A percentile compares a stretch with the other conserved stretches of the same genome.
These are phyloP conservation scores for Dacryopinax primogenitus DNA, from an alignment of 768 basidiomycete genomes.

Conservation along the genomic window DNA sequence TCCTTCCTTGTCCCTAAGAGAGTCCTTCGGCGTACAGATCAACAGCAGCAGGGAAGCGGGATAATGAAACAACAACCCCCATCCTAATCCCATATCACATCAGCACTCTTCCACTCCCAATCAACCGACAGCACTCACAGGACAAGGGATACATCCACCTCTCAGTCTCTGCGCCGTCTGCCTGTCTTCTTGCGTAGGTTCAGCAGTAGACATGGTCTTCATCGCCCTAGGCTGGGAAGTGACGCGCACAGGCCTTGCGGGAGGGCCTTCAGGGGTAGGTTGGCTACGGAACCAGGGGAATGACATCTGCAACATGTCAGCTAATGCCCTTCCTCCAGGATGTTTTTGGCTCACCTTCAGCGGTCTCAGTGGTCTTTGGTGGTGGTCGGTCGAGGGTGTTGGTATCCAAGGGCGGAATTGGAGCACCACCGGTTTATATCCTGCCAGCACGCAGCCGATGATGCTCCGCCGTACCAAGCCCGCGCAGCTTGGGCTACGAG, in stretches of 20 bases:
- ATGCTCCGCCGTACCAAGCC: too few relatives aligned
- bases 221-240: neutral
- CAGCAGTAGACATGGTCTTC: neutral
- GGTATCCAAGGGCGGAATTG: too few relatives aligned
- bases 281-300: too few relatives aligned
- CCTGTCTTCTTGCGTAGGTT: neutral
- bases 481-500: too few relatives aligned
- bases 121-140: neutral
- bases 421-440: neutral
- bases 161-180: constrained; percentile 1
- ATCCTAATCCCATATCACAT: neutral
- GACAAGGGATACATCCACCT: neutral
- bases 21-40: neutral
- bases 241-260: neutral
- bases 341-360: too few relatives aligned
- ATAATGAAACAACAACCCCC: constrained; percentile 2
- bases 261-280: too few relatives aligned
- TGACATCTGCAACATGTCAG: too few relatives aligned
- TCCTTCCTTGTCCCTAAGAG: neutral
- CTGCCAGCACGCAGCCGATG: neutral
- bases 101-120: neutral
- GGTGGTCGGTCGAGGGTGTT: too few relatives aligned
- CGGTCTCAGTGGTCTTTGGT: neutral
- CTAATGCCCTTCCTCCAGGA: too few relatives aligned
- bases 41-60: constrained; percentile 1